phyloP scores from a whole-genome alignment of 805 yeast genomes.

The Starmerella potacharoeniae region DNA sequence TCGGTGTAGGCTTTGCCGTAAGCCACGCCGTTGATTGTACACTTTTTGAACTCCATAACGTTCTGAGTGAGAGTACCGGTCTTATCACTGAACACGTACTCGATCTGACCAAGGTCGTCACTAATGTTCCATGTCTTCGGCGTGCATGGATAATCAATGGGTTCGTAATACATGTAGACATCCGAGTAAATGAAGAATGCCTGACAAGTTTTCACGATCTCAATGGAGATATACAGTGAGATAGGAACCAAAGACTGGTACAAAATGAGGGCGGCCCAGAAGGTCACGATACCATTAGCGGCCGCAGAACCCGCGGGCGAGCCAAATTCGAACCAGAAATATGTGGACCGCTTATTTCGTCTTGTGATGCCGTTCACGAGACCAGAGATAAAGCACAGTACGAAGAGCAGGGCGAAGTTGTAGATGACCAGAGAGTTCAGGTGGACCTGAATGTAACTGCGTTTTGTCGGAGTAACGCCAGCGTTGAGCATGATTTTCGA shows the following conservation, averaged over 20 bases:
- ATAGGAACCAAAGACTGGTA: constrained; percentile 74
- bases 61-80: constrained; percentile 79
- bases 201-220: constrained; percentile 67
- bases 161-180: constrained; percentile 55
- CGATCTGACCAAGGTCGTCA: constrained; percentile 77
- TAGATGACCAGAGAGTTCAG: constrained; percentile 55
- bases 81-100: constrained; percentile 70
- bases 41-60: constrained; percentile 73
- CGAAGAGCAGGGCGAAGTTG: constrained; percentile 52
- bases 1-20: constrained; percentile 75
- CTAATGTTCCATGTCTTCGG: constrained; percentile 81
- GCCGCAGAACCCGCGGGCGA: constrained; percentile 52
- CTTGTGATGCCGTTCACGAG: constrained; percentile 50
- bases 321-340: constrained; percentile 47
- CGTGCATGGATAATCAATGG: constrained; percentile 63
- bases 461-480: constrained; percentile 68
- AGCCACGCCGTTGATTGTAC: constrained; percentile 55
- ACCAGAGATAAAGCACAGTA: constrained; percentile 60
- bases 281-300: constrained; percentile 55
- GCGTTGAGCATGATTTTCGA: constrained; percentile 72
- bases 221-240: constrained; percentile 67
- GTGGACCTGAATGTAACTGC: constrained; percentile 54
- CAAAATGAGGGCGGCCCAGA: constrained; percentile 61
- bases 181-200: constrained; percentile 70
- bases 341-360: constrained; percentile 34